phyloP scores from a whole-genome alignment of 2,329 filamentous ascomycete genomes.

The Xylariaceae sp. region DNA sequence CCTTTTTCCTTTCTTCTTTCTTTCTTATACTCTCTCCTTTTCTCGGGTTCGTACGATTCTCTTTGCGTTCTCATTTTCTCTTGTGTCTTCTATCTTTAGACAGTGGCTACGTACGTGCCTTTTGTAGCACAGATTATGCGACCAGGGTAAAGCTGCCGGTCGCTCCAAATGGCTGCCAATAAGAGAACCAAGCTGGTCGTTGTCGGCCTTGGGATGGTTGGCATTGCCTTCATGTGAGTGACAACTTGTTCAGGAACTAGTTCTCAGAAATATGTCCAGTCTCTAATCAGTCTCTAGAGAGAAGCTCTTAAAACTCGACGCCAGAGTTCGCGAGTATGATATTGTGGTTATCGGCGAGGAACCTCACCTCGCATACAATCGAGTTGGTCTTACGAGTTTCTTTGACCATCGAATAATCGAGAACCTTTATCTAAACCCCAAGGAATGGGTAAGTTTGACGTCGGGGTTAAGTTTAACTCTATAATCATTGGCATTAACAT shows the following conservation, averaged over 20 bases:
- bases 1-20: conserved; percentile 3
- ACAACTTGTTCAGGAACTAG: neutral
- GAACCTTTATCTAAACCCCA: conserved; percentile 83
- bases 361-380: conserved; percentile 85
- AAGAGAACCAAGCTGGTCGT: conserved; percentile 73
- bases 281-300: conserved; percentile 58
- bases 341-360: conserved; percentile 88
- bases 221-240: conserved; percentile 82
- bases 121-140: conserved; percentile 7
- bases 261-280: neutral
- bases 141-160: conserved; percentile 11
- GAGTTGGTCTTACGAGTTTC: conserved; percentile 85
- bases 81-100: neutral
- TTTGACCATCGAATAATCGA: conserved; percentile 85
- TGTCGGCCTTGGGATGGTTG: conserved; percentile 90
- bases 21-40: conserved; percentile 1
- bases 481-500: conserved; percentile 1
- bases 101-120: neutral
- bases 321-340: conserved; percentile 73
- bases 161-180: conserved; percentile 43
- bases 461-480: neutral
- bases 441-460: conserved; percentile 69
- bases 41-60: conserved; percentile 1
- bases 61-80: neutral
- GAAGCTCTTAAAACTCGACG: conserved; percentile 84